Base-by-base conservation (phyloP, 768 basidiomycete genomes). In the Amanita phalloides region DNA sequence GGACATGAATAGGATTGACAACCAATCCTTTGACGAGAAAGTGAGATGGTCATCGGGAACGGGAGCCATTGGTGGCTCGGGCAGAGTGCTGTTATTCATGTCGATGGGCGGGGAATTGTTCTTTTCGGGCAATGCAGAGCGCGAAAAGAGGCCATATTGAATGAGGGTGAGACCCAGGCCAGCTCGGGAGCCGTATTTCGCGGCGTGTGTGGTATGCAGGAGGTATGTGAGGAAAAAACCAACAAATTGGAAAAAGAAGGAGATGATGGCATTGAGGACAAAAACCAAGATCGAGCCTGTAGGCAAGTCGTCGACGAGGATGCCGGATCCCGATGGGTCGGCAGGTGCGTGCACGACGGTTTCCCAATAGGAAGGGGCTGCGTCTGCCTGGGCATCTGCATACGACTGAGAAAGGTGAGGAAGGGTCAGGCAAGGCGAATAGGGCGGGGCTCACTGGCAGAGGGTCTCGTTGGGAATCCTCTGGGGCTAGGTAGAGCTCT, bases 161-260 rank as follows among this genome's bases (percentile, higher is more conserved):
- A 97, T 94, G 54, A 97, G 72, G 0, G 91, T 98, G 58, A 96
- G 75, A 14, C 95, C 95, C n/a, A 99, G 80, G 28, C 95, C 95
- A 0, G 91, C 92, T 41, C 91, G 85, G 13, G 90, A 91, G 46
- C 96, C 96, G 62, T 79, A 90, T 65, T 93, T 94, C 54, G 86
- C 90, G 0, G 96, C 91, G 62, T 98, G 94, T 1, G 92, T 86
- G 10, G 83, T 84, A 68, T 89, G 86, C 2, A 98, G 82, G 58
- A 97, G 82, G 60, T 92, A 96, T 1, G 94, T 96, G 69, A 99
- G 77, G 54, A 87, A 67, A 74, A 89, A 92, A 48, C 90, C 94
- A 60, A 95, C 78, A 65, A 97, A 94, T 68, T 97, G 93, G 84
- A 99, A 98, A 70, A 93, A 91, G 70, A 87, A 87, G 6, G 91